Conservation (phyloP, 2,329 filamentous ascomycete genomes). For the Penicillium sp. region DNA sequence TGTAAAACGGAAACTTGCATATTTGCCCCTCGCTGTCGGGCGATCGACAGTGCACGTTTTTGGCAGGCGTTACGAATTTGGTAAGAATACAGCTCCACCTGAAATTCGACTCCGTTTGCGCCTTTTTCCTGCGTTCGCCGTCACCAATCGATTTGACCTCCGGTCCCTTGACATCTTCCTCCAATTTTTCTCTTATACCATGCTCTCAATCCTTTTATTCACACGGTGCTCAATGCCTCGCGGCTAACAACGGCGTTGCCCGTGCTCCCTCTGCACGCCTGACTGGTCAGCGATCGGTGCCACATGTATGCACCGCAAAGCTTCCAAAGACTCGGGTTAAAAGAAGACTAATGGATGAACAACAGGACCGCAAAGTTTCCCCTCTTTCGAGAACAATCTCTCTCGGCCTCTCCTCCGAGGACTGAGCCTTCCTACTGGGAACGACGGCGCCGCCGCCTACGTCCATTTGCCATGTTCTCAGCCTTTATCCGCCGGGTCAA, state of each 20-base stretch:
- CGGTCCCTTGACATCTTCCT: not conserved
- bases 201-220: slow-evolving; percentile 2
- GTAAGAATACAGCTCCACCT: slow-evolving; percentile 9
- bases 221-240: slow-evolving; percentile 20
- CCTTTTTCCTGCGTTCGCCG: slow-evolving; percentile 8
- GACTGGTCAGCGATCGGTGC: slow-evolving; percentile 19
- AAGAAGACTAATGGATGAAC: not conserved
- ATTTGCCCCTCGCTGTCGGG: not conserved
- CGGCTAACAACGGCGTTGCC: slow-evolving; percentile 18
- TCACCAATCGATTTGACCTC: not conserved
- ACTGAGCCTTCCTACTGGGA: slow-evolving; percentile 11
- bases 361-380: slow-evolving; percentile 20
- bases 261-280: slow-evolving; percentile 13
- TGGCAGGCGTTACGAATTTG: slow-evolving; percentile 16
- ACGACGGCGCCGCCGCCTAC: slow-evolving; percentile 14
- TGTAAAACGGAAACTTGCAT: not conserved
- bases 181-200: not conserved
- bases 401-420: slow-evolving; percentile 8
- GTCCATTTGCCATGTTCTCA: slow-evolving; percentile 31
- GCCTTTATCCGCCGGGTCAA: slow-evolving; percentile 20
- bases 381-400: slow-evolving; percentile 11
- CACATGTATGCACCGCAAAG: slow-evolving; percentile 18
- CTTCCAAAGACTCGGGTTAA: not conserved
- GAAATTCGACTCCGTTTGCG: slow-evolving; percentile 15
- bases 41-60: slow-evolving; percentile 16